These are phyloP conservation scores for Annulohypoxylon bovei DNA, from an alignment of 495 filamentous ascomycete genomes.

Conservation along the genomic window DNA sequence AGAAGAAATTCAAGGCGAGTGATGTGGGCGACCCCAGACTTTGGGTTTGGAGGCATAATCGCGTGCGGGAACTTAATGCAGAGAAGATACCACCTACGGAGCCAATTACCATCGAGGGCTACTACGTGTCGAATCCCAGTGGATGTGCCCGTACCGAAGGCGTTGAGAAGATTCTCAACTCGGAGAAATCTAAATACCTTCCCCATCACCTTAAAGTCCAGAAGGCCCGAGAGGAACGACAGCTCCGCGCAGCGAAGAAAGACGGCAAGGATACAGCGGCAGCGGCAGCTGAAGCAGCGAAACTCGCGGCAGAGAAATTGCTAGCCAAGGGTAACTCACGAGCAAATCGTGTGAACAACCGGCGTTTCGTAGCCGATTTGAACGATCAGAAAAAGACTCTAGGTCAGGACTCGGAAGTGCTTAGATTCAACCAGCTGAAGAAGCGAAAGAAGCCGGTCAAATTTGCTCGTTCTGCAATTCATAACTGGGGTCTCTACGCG, in stretches of 20 bases:
- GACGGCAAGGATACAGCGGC: slow-evolving; percentile 71
- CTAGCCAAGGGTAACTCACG: slow-evolving; percentile 82
- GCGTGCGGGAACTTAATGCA: slow-evolving; percentile 84
- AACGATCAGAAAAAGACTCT: slow-evolving; percentile 92
- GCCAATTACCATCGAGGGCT: slow-evolving; percentile 75
- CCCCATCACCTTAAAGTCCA: slow-evolving; percentile 97
- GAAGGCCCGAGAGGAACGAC: slow-evolving; percentile 85
- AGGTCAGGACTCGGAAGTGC: slow-evolving; percentile 83
- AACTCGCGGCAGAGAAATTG: slow-evolving; percentile 79
- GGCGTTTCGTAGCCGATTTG: slow-evolving; percentile 90
- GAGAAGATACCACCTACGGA: slow-evolving; percentile 52
- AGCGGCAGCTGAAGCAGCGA: slow-evolving; percentile 73
- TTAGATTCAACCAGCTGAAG: slow-evolving; percentile 99
- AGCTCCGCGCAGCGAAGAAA: slow-evolving; percentile 75
- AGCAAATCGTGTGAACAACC: slow-evolving; percentile 92
- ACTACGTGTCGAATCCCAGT: slow-evolving; percentile 86
- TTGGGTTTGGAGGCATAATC: slow-evolving; percentile 92
- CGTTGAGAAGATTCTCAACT: slow-evolving; percentile 90
- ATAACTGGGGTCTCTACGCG: slow-evolving; percentile 98
- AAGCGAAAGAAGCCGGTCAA: slow-evolving; percentile 99
- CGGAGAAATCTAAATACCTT: slow-evolving; percentile 97
- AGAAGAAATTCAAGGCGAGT: slow-evolving; percentile 72
- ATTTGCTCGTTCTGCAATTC: slow-evolving; percentile 96
- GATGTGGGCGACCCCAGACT: slow-evolving; percentile 71
- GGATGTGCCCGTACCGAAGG: slow-evolving; percentile 93